These are phyloP conservation scores for Penicillium sp. DNA, from an alignment of 2,329 filamentous ascomycete species.

Conservation along the genomic window DNA sequence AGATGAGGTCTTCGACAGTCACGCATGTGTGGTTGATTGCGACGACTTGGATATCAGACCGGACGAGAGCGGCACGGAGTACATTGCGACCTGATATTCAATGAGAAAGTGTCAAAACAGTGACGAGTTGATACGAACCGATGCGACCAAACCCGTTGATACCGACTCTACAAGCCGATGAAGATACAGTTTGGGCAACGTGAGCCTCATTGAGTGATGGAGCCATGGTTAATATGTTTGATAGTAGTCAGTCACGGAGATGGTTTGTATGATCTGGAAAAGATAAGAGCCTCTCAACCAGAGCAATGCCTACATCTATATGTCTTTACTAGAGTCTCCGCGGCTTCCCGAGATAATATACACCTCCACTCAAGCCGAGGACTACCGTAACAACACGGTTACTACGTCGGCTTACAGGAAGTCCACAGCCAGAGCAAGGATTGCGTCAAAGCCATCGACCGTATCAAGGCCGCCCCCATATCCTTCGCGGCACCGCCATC, in stretches of 20 bases:
- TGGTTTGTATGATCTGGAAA: slow-evolving; percentile 1
- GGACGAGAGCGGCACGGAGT: slow-evolving; percentile 24
- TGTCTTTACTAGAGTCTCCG: no score
- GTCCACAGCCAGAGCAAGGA: background rate
- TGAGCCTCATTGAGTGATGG: slow-evolving; percentile 23
- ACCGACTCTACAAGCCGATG: slow-evolving; percentile 58
- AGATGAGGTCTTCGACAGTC: slow-evolving; percentile 27
- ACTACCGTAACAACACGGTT: slow-evolving; percentile 11
- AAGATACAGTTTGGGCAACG: slow-evolving; percentile 6
- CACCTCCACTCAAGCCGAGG: slow-evolving; percentile 6
- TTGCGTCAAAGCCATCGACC: background rate
- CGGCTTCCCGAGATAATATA: background rate
- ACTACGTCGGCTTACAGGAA: slow-evolving; percentile 10
- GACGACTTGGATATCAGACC: slow-evolving; percentile 23
- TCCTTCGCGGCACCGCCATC: slow-evolving; percentile 11
- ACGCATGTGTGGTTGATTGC: slow-evolving; percentile 30
- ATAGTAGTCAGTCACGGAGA: no score
- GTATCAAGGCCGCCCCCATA: slow-evolving; percentile 3
- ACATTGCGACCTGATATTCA: slow-evolving; percentile 59
- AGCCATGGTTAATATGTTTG: slow-evolving; percentile 10
- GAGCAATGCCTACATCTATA: no score
- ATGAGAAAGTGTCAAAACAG: background rate
- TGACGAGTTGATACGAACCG: slow-evolving; percentile 34
- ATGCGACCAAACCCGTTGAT: slow-evolving; percentile 98
- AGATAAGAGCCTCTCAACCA: slow-evolving; percentile 1